Percentiles rank a stretch among this genome's conserved stretches.
These are phyloP conservation scores for Boletus barrowsii DNA, from an alignment of 768 basidiomycete genomes.

Conservation along the genomic window DNA sequence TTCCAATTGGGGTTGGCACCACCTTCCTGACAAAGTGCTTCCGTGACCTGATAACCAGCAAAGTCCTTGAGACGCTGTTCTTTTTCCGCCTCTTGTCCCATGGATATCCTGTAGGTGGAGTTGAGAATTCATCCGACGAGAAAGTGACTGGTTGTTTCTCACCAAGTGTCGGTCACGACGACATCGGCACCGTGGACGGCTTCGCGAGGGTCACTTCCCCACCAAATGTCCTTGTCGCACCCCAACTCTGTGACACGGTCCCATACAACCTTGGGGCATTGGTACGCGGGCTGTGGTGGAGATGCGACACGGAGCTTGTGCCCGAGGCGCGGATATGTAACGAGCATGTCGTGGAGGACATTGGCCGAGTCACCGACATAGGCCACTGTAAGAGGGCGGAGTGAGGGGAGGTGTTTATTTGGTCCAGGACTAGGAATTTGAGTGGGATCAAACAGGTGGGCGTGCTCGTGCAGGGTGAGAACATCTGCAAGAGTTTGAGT, in stretches of 20 bases:
- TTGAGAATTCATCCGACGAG: background rate
- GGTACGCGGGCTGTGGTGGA: slow-evolving; percentile 60
- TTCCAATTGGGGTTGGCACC: slow-evolving; percentile 87
- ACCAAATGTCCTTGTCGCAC: slow-evolving; percentile 69
- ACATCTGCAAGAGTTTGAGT: slow-evolving; percentile 94
- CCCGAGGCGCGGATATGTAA: slow-evolving; percentile 88
- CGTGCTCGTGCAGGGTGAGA: slow-evolving; percentile 81
- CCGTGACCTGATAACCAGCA: slow-evolving; percentile 91
- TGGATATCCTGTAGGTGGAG: slow-evolving; percentile 73
- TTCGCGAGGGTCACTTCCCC: slow-evolving; percentile 77
- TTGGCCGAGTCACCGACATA: slow-evolving; percentile 96
- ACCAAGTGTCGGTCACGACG: slow-evolving; percentile 98
- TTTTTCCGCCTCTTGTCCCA: slow-evolving; percentile 97
- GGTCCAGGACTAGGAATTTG: slow-evolving; percentile 11
- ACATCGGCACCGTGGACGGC: slow-evolving; percentile 89
- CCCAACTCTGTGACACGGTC: slow-evolving; percentile 71
- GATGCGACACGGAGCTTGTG: slow-evolving; percentile 83
- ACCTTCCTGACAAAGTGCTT: slow-evolving; percentile 74
- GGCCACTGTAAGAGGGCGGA: slow-evolving; percentile 83
- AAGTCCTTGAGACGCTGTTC: slow-evolving; percentile 83
- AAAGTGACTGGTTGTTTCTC: slow-evolving; percentile 12
- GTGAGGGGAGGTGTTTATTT: slow-evolving; percentile 40
- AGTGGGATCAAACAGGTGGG: slow-evolving; percentile 46
- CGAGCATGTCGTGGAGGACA: slow-evolving; percentile 96
- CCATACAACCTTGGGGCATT: slow-evolving; percentile 74